Base-by-base conservation (phyloP, 2,329 filamentous ascomycete species). In the Ceratocystis papillata region DNA sequence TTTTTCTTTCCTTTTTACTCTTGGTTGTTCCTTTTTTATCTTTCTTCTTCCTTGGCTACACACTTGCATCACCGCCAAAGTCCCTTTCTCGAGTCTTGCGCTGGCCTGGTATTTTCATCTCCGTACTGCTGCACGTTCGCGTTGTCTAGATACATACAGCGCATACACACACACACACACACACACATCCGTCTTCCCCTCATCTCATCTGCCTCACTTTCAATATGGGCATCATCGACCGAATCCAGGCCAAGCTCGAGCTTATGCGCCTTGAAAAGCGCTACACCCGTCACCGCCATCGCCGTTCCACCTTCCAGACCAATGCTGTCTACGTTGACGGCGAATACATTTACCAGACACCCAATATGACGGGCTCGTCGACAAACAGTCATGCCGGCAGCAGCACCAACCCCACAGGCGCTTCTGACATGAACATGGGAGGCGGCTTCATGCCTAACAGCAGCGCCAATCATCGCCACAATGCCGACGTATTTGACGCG, bases 221-320 rank as follows among this genome's bases (percentile, higher is more conserved):
- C 70, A 73, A 62, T 70, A 81, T 81, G 79, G 79, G 78, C 71
- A 73, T 86, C 72, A 73, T 87, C 71, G 80, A 83, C 68, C 80
- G 81, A 74, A 81, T 86, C 74, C 81, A 86, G 71, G 81, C 83
- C 68, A 84, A 88, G 80, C 80, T 95, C 72, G 91, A 97, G 80
- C 85, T 97, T 73, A 94, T 96, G 81, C 89, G 91, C 62, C 87
- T 97, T 71, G 93, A 97, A 79, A 88, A 96, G 79, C 88, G 90
- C 72, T 97, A 97, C 80, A 95, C 92, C 63, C 88, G 88, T 73
- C 88, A 90, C 74, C 90, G 93, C 72, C 78, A 85, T 72, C 89
- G 93, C 71, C 90, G 93, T 75, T 92, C 87, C 65, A 94, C 89
- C 68, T 96, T 96, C 76, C 86, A 88, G 73, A 91, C 89, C 73